Conservation (phyloP, 2,329 filamentous ascomycete species). For the Diaporthe longicolla region DNA sequence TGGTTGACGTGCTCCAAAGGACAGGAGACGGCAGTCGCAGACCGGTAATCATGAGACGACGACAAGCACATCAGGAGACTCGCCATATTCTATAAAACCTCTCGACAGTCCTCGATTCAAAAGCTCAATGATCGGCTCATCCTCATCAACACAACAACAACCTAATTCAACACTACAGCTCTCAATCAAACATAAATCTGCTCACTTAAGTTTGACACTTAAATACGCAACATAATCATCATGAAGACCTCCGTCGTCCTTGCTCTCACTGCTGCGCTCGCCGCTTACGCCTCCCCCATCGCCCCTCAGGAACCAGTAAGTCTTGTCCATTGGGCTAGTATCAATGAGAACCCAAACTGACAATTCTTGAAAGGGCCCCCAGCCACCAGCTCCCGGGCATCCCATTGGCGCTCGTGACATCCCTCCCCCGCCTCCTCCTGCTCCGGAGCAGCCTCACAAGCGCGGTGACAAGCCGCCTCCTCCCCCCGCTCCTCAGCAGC, state of each 20-base stretch:
- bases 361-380: background rate
- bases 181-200: background rate
- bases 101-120: background rate
- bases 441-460: background rate
- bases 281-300: slow-evolving; percentile 14
- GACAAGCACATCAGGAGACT: background rate
- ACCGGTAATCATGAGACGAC: background rate
- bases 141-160: background rate
- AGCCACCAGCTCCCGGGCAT: background rate
- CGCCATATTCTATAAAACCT: slow-evolving; percentile 4
- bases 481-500: background rate
- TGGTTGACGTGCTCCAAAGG: slow-evolving; percentile 1
- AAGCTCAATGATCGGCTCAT: background rate
- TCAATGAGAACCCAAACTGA: background rate
- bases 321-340: background rate
- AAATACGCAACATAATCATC: slow-evolving; percentile 6
- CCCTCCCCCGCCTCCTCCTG: background rate
- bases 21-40: background rate
- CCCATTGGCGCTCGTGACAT: background rate
- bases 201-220: background rate
- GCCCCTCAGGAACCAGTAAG: slow-evolving; percentile 8
- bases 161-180: background rate
- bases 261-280: slow-evolving; percentile 22
- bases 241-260: slow-evolving; percentile 25
- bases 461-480: background rate